phyloP scores from a whole-genome alignment of 2,329 filamentous ascomycete genomes.

The Claviceps capensis region DNA sequence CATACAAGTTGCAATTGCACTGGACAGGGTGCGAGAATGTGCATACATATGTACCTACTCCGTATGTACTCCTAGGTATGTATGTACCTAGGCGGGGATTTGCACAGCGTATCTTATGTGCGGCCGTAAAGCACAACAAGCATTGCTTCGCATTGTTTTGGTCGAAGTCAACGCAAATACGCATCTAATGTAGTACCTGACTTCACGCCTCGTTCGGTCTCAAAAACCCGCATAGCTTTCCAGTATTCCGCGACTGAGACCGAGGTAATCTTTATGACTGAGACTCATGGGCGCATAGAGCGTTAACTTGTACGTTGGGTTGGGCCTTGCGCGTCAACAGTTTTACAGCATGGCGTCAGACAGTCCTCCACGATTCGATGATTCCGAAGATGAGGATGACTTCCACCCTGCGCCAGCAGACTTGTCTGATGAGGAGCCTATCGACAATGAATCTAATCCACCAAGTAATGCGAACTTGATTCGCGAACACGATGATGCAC shows the following conservation, averaged over 20 bases:
- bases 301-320: not conserved
- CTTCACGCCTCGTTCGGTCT: not conserved
- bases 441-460: conserved; percentile 25
- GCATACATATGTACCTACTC: no score
- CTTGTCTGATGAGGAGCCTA: conserved; percentile 47
- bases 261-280: not conserved
- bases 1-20: no score
- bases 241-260: not conserved
- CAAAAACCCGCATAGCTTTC: not conserved
- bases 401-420: conserved; percentile 76
- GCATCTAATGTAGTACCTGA: not conserved
- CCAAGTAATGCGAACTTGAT: conserved; percentile 20
- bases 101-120: no score
- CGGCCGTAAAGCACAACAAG: no score
- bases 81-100: no score
- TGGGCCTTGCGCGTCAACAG: not conserved
- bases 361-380: conserved; percentile 36
- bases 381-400: conserved; percentile 68
- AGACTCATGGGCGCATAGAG: not conserved
- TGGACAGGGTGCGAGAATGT: no score
- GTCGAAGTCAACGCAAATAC: no score
- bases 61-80: no score
- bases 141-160: no score
- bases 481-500: conserved; percentile 9
- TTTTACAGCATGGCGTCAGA: conserved; percentile 32